A percentile compares a stretch with the other conserved stretches of the same genome.
phyloP scores from a whole-genome alignment of 2,329 filamentous ascomycete species.

The Microcyclospora pomicola region DNA sequence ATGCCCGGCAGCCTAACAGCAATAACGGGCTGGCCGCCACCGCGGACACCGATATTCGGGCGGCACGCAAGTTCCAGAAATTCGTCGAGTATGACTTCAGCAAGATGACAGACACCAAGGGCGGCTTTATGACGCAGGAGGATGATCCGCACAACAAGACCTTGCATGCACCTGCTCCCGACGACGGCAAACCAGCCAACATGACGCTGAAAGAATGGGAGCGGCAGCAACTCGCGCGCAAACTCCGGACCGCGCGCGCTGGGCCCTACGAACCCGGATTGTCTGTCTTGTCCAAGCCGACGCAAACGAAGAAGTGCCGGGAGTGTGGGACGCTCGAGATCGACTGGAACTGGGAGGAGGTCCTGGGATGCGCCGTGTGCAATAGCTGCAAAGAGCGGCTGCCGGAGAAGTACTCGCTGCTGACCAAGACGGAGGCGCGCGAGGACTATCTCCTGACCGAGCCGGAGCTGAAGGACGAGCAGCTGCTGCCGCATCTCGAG shows the following conservation, averaged over 20 bases:
- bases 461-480: slow-evolving; percentile 78
- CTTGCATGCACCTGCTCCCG: slow-evolving; percentile 45
- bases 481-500: slow-evolving; percentile 74
- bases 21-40: slow-evolving; percentile 21
- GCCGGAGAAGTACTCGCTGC: slow-evolving; percentile 83
- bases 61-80: slow-evolving; percentile 78
- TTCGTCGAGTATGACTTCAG: slow-evolving; percentile 97
- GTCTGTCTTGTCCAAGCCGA: slow-evolving; percentile 49
- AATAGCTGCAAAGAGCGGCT: slow-evolving; percentile 72
- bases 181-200: slow-evolving; percentile 54
- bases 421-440: slow-evolving; percentile 92
- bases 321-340: slow-evolving; percentile 80
- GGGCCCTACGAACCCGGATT: slow-evolving; percentile 83
- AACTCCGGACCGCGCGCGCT: slow-evolving; percentile 56
- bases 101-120: slow-evolving; percentile 95
- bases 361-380: slow-evolving; percentile 65
- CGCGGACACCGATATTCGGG: slow-evolving; percentile 46
- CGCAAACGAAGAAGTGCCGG: slow-evolving; percentile 53
- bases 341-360: slow-evolving; percentile 87
- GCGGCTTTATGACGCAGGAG: slow-evolving; percentile 78
- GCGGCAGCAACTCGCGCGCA: slow-evolving; percentile 58
- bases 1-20: slow-evolving; percentile 44
- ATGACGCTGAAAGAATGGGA: slow-evolving; percentile 94
- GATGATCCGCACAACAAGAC: slow-evolving; percentile 86
- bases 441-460: slow-evolving; percentile 95